These are phyloP conservation scores for Penicillium arizonense DNA, from an alignment of 495 filamentous ascomycete species.

Conservation along the genomic window DNA sequence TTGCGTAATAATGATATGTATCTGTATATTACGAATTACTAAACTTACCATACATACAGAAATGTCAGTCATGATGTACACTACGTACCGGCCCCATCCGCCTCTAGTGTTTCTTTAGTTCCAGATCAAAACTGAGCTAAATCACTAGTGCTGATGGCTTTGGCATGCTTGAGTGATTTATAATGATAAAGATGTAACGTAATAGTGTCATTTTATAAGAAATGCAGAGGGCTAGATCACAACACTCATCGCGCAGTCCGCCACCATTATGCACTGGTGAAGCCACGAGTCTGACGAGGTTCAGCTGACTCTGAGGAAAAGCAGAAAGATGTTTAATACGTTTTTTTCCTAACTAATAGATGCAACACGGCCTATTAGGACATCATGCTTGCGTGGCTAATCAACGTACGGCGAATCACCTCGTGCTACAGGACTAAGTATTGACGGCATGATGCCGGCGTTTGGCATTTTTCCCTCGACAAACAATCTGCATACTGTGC, in stretches of 20 bases:
- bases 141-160: background rate
- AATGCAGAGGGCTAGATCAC: background rate
- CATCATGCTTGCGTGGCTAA: background rate
- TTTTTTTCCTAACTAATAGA: background rate
- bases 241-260: background rate
- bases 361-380: background rate
- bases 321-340: background rate
- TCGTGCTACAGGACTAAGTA: background rate
- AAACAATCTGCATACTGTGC: background rate
- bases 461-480: background rate
- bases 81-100: background rate
- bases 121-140: background rate
- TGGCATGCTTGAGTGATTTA: background rate
- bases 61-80: no score
- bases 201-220: background rate
- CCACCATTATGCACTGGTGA: background rate
- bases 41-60: no score
- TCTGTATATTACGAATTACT: no score
- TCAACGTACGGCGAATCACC: background rate
- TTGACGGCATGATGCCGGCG: background rate
- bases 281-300: background rate
- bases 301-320: background rate
- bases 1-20: no score
- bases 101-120: background rate
- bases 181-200: background rate